Conservation (phyloP, 2,329 filamentous ascomycete species). For the Metarhizium humberi region DNA sequence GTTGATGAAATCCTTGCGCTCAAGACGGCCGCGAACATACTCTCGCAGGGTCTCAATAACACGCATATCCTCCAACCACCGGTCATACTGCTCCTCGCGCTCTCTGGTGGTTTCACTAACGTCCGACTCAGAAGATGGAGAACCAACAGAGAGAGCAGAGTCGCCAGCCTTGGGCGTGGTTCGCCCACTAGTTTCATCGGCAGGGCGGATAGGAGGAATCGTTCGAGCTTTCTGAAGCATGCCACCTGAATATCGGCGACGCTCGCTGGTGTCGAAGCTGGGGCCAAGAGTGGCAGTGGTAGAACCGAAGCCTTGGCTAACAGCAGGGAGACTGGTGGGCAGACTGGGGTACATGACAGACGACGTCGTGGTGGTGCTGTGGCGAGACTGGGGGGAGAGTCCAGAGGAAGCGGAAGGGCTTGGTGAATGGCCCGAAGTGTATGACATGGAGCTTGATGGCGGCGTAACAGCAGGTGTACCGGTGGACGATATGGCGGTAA, state of each 20-base stretch:
- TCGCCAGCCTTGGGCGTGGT: conserved; percentile 35
- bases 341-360: conserved; percentile 68
- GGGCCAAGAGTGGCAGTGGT: conserved; percentile 64
- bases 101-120: conserved; percentile 40
- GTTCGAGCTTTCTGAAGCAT: conserved; percentile 53
- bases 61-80: conserved; percentile 58
- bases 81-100: conserved; percentile 53
- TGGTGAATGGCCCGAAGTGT: conserved; percentile 69
- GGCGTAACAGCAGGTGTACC: conserved; percentile 72
- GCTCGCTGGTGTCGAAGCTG: conserved; percentile 53
- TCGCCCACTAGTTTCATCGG: conserved; percentile 27
- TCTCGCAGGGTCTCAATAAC: conserved; percentile 53
- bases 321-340: conserved; percentile 43
- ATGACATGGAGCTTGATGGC: conserved; percentile 65
- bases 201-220: conserved; percentile 28
- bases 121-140: conserved; percentile 47
- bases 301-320: conserved; percentile 59
- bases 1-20: conserved; percentile 42
- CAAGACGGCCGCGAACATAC: conserved; percentile 47
- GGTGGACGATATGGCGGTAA: conserved; percentile 48
- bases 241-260: conserved; percentile 56
- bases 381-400: conserved; percentile 57
- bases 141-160: conserved; percentile 36
- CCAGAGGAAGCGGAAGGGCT: conserved; percentile 55
- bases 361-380: conserved; percentile 47